Percentiles rank a stretch among this genome's conserved stretches.
These are phyloP conservation scores for Amaranthus tricolor DNA, from an alignment of 179 eudicot genomes.

Conservation along the genomic window DNA sequence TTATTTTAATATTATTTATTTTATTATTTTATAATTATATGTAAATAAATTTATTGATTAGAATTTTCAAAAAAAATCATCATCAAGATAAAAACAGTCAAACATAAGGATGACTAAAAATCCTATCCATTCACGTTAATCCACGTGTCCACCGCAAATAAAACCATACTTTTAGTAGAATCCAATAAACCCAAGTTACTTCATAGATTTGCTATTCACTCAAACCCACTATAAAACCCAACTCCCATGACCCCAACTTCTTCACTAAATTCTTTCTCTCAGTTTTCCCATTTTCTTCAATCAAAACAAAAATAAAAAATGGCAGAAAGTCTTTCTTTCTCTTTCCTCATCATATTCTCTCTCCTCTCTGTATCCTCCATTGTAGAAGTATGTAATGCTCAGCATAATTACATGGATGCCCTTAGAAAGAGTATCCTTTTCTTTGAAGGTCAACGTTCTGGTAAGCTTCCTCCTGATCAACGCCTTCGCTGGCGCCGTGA, in stretches of 20 bases:
- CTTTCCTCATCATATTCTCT: conserved; percentile 30
- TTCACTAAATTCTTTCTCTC: conserved; percentile 18
- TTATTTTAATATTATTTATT: too few relatives aligned
- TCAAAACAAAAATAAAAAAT: conserved; percentile 28
- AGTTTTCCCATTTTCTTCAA: not conserved
- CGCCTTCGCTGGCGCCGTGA: conserved; percentile 83
- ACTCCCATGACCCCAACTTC: not conserved
- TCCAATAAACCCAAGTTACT: conserved; percentile 3
- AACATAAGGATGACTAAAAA: not conserved
- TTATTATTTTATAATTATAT: too few relatives aligned
- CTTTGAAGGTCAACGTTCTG: conserved; percentile 97
- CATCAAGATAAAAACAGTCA: conserved; percentile 3
- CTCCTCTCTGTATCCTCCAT: conserved; percentile 15
- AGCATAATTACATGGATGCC: conserved; percentile 71
- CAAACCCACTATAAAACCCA: conserved; percentile 5
- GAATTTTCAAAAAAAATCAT: too few relatives aligned
- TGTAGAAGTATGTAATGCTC: not conserved
- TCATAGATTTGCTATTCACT: not conserved
- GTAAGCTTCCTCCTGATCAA: conserved; percentile 81
- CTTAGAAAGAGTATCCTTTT: conserved; percentile 77
- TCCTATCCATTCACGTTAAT: conserved; percentile 14
- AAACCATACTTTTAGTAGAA: conserved; percentile 11
- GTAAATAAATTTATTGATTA: too few relatives aligned
- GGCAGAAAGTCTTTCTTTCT: conserved; percentile 42
- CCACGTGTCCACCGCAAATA: conserved; percentile 16